Evolutionary conservation across 176 grass and related monocot genomes (phyloP), one percentile per base, ranked within the genome.

Genomic region (Zoysia japonica): DNA sequence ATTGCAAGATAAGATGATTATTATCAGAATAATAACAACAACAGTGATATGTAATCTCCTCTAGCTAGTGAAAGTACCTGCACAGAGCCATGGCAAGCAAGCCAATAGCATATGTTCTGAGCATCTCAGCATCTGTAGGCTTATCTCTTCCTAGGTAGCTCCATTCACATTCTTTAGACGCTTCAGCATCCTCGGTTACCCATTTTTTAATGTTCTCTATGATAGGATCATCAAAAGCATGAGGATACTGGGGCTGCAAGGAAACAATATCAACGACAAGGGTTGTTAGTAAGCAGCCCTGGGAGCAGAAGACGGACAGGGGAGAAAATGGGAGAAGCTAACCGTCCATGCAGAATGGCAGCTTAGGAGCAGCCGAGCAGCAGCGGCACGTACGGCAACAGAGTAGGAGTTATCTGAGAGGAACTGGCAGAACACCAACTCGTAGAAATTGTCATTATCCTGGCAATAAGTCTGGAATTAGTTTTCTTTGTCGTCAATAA

Each of bases 361-460:
- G 90, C 90, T 91, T 12, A 99, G 71, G 47, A 99, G 86, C 72
- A 99, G 65, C 76, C 92, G 90, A 50, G 90, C 92, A 84, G 92
- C 82, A 55, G 96, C 92, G 50, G 88, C 85, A 52, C 68, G 80
- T n/a, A 91, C 72, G 38, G 84, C 81, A 6, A 79, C 40, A 40
- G 90, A 78, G 83, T 89, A 95, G 36, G 75, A 68, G 38, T 69
- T 89, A 35, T 99, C 92, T 0, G 88, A 92, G 41, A 99, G 71
- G 84, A 91, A 95, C 68, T 93, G 95, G 8, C 85, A 89, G 20
- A 93, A 99, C 37, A 95, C 86, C 36, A 93, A 48, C 50, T 95
- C 92, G 5, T 95, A 95, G 74, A 99, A 95, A 15, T 95, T 88
- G 48, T 95, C 96, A 62, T 95, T 93, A 45, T 99, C 96, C 96